Percentiles rank a stretch among this genome's conserved stretches.
These are phyloP conservation scores for Cinnamomum micranthum DNA, from an alignment of 164 flowering plant genomes.

Conservation along the genomic window DNA sequence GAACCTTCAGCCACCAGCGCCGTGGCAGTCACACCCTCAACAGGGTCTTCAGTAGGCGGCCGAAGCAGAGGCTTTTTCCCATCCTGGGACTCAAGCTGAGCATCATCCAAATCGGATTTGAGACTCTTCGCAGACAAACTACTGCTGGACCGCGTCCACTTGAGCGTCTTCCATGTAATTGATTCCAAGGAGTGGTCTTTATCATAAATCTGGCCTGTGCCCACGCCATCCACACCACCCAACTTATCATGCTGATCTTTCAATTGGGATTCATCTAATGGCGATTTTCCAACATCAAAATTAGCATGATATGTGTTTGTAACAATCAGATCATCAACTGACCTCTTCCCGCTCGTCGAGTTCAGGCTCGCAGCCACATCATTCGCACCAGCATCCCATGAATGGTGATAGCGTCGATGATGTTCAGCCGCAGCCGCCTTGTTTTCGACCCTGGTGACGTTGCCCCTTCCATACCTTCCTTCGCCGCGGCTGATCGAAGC, in stretches of 20 bases:
- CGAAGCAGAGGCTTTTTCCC: slow-evolving; percentile 36
- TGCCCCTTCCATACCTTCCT: slow-evolving; percentile 44
- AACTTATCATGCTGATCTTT: slow-evolving; percentile 55
- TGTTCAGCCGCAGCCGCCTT: slow-evolving; percentile 48
- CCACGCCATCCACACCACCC: slow-evolving; percentile 39
- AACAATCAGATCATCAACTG: slow-evolving; percentile 35
- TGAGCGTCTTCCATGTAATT: slow-evolving; percentile 68
- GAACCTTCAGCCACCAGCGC: slow-evolving; percentile 43
- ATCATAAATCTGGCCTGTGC: slow-evolving; percentile 38
- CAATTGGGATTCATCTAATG: slow-evolving; percentile 23
- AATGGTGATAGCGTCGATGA: slow-evolving; percentile 32
- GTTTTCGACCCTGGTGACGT: slow-evolving; percentile 36
- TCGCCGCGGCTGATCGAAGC: slow-evolving; percentile 40
- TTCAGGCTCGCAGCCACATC: slow-evolving; percentile 20
- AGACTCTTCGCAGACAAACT: slow-evolving; percentile 68
- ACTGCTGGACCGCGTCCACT: slow-evolving; percentile 67
- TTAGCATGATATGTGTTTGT: slow-evolving; percentile 12
- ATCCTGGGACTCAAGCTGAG: slow-evolving; percentile 31
- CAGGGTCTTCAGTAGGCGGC: slow-evolving; percentile 41
- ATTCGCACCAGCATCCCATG: slow-evolving; percentile 38
- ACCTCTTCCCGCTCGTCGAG: slow-evolving; percentile 31
- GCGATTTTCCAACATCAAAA: slow-evolving; percentile 32
- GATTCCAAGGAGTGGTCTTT: slow-evolving; percentile 48
- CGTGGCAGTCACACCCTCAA: slow-evolving; percentile 34
- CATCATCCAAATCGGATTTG: slow-evolving; percentile 47